phyloP scores from a whole-genome alignment of 1,139 yeast species.

The Williopsis jadinii region DNA sequence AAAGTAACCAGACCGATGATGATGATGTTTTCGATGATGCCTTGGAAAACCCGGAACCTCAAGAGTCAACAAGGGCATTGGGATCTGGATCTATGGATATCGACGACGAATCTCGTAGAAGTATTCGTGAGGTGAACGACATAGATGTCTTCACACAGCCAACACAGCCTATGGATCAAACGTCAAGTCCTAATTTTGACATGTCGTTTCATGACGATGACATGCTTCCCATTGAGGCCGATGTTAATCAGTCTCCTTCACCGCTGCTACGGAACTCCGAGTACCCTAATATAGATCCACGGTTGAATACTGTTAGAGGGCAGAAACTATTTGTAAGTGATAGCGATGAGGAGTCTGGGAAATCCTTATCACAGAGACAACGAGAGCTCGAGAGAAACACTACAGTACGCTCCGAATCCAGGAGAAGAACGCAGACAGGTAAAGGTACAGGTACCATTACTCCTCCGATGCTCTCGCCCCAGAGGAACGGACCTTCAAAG shows the following conservation, averaged over 20 bases:
- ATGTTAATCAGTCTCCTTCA: background rate
- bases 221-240: background rate
- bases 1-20: slow-evolving; percentile 3
- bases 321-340: slow-evolving; percentile 13
- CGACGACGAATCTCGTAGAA: slow-evolving; percentile 16
- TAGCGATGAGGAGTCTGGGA: slow-evolving; percentile 5
- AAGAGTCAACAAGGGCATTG: slow-evolving; percentile 2
- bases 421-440: background rate
- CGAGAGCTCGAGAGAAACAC: slow-evolving; percentile 17
- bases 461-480: too few relatives aligned
- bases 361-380: slow-evolving; percentile 8
- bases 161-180: background rate
- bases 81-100: slow-evolving; percentile 14
- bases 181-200: background rate
- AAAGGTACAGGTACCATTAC: too few relatives aligned
- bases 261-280: background rate
- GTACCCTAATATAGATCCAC: background rate
- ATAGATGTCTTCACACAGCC: background rate
- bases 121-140: slow-evolving; percentile 9
- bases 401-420: slow-evolving; percentile 12
- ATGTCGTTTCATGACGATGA: background rate
- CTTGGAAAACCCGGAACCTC: slow-evolving; percentile 5
- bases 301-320: slow-evolving; percentile 3
- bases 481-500: slow-evolving; percentile 1
- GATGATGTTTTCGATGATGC: slow-evolving; percentile 17